Percentiles rank a stretch among this genome's conserved stretches.
phyloP scores from a whole-genome alignment of 176 grass and related monocot genomes.

The Dactylis glomerata region DNA sequence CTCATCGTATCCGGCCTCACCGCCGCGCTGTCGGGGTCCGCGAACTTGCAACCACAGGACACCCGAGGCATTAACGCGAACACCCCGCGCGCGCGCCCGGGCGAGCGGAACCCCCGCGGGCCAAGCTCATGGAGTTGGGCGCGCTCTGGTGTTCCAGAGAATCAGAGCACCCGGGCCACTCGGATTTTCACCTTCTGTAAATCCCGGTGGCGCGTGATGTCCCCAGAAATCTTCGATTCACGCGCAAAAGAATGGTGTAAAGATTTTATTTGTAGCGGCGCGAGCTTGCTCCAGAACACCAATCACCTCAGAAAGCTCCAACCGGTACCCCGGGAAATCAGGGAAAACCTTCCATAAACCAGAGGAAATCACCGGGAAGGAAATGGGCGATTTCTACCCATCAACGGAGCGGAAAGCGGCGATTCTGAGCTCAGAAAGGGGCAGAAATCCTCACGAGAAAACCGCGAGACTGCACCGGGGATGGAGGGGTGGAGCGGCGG shows the following conservation, averaged over 20 bases:
- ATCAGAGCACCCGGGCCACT: neutral
- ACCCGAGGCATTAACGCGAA: conserved; percentile 44
- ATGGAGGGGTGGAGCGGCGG: neutral
- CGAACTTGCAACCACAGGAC: conserved; percentile 43
- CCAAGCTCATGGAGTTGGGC: neutral
- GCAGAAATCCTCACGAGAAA: neutral
- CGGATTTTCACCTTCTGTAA: neutral
- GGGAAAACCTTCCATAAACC: neutral
- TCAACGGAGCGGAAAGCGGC: neutral
- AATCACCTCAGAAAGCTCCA: neutral
- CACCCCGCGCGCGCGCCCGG: neutral
- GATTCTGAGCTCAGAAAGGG: neutral
- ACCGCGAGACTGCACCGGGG: neutral
- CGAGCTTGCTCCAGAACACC: neutral
- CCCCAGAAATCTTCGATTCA: neutral
- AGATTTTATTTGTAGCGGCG: neutral
- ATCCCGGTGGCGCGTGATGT: neutral
- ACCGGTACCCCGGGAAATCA: neutral
- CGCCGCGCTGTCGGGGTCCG: conserved; percentile 27
- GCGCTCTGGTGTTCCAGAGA: neutral
- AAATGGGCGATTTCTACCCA: neutral
- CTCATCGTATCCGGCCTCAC: conserved; percentile 46
- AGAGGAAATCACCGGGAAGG: neutral
- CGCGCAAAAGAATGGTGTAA: neutral
- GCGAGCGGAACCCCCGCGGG: neutral